A percentile compares a stretch with the other conserved stretches of the same genome.
These are phyloP conservation scores for Collybia mongolica DNA, from an alignment of 768 basidiomycete species.

Conservation along the genomic window DNA sequence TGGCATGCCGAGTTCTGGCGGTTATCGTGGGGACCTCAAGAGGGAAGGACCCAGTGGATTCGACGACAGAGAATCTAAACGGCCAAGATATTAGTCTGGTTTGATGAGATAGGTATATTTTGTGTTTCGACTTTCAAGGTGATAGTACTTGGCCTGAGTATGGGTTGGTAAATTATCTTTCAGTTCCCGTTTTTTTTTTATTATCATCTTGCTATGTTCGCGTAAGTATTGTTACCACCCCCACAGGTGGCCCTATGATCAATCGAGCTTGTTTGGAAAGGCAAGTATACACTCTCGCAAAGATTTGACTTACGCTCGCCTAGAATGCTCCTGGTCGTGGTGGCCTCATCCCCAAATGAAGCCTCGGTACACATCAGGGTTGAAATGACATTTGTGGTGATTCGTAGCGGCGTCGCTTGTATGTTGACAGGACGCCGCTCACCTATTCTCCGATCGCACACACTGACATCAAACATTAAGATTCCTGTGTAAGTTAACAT, in stretches of 20 bases:
- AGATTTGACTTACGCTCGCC: background rate
- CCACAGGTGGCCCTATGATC: conserved; percentile 10
- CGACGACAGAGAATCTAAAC: conserved; percentile 81
- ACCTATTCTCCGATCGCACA: too few relatives aligned
- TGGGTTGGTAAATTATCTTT: conserved; percentile 2
- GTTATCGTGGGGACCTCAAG: conserved; percentile 73
- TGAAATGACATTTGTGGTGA: too few relatives aligned
- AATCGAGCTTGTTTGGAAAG: conserved; percentile 10
- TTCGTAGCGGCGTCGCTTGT: too few relatives aligned
- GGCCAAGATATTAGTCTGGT: conserved; percentile 67
- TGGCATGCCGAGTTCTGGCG: conserved; percentile 47
- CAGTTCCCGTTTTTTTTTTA: conserved; percentile 6
- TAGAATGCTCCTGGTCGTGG: too few relatives aligned
- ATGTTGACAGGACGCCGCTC: too few relatives aligned
- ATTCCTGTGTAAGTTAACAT: too few relatives aligned
- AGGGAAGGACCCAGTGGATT: conserved; percentile 74
- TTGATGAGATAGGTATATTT: conserved; percentile 14
- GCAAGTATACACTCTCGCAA: conserved; percentile 7
- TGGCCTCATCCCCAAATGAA: too few relatives aligned
- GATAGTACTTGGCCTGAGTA: conserved; percentile 13
- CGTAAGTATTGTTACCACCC: conserved; percentile 21
- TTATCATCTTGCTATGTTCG: conserved; percentile 9
- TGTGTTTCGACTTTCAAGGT: conserved; percentile 2
- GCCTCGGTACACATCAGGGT: too few relatives aligned
- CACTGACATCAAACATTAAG: too few relatives aligned